These are phyloP conservation scores for Alternaria longipes DNA, from an alignment of 2,329 filamentous ascomycete species.

Conservation along the genomic window DNA sequence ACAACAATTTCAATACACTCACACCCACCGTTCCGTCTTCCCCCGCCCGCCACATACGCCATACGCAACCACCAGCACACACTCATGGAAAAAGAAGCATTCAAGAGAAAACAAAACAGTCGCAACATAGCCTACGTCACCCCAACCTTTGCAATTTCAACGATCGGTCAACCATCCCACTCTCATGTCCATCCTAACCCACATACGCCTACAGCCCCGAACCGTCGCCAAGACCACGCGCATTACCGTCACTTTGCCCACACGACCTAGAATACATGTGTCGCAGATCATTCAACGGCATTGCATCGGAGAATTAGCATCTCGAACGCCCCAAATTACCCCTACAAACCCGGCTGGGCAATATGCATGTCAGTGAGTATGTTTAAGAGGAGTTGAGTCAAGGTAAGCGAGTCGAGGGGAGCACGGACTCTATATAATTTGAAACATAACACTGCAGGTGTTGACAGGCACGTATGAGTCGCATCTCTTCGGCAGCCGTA, in stretches of 20 bases:
- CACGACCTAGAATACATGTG: background rate
- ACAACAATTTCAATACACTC: background rate
- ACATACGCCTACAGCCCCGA: background rate
- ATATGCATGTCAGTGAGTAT: background rate
- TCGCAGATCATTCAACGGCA: constrained; percentile 6
- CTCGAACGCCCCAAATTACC: background rate
- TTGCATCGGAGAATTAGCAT: constrained; percentile 13
- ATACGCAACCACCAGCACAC: background rate
- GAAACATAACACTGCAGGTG: background rate
- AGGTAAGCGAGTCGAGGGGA: background rate
- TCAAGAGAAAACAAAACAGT: background rate
- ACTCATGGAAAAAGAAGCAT: background rate
- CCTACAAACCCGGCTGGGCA: background rate
- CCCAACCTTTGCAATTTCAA: background rate
- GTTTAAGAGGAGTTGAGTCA: background rate
- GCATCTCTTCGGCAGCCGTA: background rate
- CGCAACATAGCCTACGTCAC: background rate
- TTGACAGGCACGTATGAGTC: background rate
- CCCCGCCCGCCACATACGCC: background rate
- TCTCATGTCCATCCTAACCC: background rate
- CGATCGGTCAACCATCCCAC: background rate
- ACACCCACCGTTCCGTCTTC: background rate
- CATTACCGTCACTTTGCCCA: background rate
- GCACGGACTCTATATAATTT: background rate
- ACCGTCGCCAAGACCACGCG: background rate